Base-by-base conservation (phyloP, 1,284 basidiomycete species). In the Cronartium quercuum region DNA sequence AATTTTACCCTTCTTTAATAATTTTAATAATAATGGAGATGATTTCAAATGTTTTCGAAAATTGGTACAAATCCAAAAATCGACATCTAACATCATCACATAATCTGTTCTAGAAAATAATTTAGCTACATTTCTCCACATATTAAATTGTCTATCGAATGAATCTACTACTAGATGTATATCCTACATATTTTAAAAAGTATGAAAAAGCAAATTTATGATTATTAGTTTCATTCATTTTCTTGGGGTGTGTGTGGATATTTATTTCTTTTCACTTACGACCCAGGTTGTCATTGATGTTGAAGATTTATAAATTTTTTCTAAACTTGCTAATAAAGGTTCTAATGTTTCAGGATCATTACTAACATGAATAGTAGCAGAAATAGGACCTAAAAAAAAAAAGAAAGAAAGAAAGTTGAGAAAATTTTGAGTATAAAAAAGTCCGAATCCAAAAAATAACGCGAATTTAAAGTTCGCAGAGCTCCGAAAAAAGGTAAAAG, bases 61-160 rank as follows among this genome's bases (percentile, higher is more conserved):
- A 82, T 91, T 86, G 66, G 91, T 91, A 80, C 90, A 91, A 7
- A 90, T 82, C 51, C 86, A 88, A 81, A 93, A 92, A 81, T 92
- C 91, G 76, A 92, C 88, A 81, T 92, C 91, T 68, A 93, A 86
- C 88, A 92, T 90, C 88, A 92, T 90, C 67, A 92, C 86, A 78
- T 87, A 91, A 77, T 89, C 86, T 5, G 91, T 91, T 13, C 90
- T 85, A 1, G 90, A 88, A 79, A 91, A 90, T 68, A 91, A 84
- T 57, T 91, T 86, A 12, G 91, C 91, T 42, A 88, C 86, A 80
- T 92, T 92, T 55, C 91, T 85, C 90, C 91, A 92, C 51, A 90
- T 87, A 82, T 92, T 92, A 84, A 93, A 89, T 80, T 91, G 87
- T 3, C 90, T 85, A 76, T 89, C 88, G 76, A 90, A 91, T 1